Evolutionary conservation across 2,329 filamentous ascomycete species (phyloP).

Genomic region (Thielaviopsis ethacetica): DNA sequence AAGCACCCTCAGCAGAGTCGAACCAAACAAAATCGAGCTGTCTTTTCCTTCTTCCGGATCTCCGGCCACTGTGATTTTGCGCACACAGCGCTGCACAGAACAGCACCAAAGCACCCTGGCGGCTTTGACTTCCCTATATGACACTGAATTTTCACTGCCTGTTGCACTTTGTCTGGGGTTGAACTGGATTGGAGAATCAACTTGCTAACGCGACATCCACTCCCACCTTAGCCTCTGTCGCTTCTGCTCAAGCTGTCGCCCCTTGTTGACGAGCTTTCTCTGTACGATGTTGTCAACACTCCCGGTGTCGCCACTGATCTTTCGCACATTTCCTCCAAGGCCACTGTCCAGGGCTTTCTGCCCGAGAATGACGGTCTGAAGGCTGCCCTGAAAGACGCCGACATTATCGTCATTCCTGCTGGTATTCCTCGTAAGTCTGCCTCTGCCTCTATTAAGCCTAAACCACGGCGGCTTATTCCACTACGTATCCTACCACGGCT

Average conservation of each 20-base stretch:
- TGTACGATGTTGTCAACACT: conserved; percentile 99
- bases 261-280: conserved; percentile 76
- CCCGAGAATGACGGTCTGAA: conserved; percentile 75
- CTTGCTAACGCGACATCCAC: conserved; percentile 11
- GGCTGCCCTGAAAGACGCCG: conserved; percentile 75
- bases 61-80: not conserved
- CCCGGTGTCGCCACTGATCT: conserved; percentile 91
- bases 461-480: too few species aligned
- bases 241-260: conserved; percentile 86
- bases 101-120: not conserved
- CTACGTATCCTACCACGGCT: not conserved
- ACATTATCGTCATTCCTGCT: conserved; percentile 93
- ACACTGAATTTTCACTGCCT: not conserved
- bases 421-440: conserved; percentile 76
- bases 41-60: not conserved
- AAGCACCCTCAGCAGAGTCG: too few species aligned
- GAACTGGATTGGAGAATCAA: conserved; percentile 6
- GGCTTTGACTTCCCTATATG: not conserved
- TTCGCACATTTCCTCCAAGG: conserved; percentile 87
- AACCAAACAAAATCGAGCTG: too few species aligned
- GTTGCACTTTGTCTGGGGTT: too few species aligned
- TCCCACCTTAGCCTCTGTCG: conserved; percentile 59
- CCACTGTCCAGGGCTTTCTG: conserved; percentile 76
- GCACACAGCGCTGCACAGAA: not conserved
- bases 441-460: conserved; percentile 14